Percentiles rank a stretch among this genome's conserved stretches.
phyloP scores from a whole-genome alignment of 768 basidiomycete genomes.

The Gelatoporia subvermispora region DNA sequence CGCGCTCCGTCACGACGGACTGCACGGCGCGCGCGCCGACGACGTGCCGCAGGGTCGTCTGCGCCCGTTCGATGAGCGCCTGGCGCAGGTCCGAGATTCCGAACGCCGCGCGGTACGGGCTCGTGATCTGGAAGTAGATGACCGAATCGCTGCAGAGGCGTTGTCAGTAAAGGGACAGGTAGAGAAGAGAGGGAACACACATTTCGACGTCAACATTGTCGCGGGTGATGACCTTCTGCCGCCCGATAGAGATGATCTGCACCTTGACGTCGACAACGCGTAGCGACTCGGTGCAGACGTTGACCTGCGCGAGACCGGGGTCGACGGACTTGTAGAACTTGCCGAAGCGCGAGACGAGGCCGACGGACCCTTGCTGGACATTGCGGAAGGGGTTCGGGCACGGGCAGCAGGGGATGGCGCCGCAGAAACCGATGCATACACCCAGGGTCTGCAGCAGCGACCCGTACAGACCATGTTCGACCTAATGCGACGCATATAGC shows the following conservation, averaged over 20 bases:
- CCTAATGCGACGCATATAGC: constrained; percentile 26
- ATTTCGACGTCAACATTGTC: constrained; percentile 96
- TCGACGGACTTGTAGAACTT: constrained; percentile 96
- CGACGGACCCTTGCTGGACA: constrained; percentile 88
- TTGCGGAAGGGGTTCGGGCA: constrained; percentile 81
- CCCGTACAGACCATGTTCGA: constrained; percentile 84
- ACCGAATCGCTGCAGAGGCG: constrained; percentile 68
- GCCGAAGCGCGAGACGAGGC: constrained; percentile 89
- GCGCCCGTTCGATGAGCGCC: constrained; percentile 78
- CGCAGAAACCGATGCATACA: constrained; percentile 55
- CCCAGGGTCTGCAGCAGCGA: constrained; percentile 75
- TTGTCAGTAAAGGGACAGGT: constrained; percentile 7
- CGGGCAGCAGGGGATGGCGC: constrained; percentile 82
- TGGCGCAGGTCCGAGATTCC: constrained; percentile 87
- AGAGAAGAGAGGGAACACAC: constrained; percentile 36
- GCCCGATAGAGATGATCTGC: constrained; percentile 84
- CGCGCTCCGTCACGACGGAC: constrained; percentile 93
- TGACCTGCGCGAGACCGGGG: constrained; percentile 87
- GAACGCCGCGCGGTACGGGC: constrained; percentile 91
- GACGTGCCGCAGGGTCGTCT: constrained; percentile 96
- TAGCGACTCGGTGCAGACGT: constrained; percentile 89
- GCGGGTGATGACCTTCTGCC: constrained; percentile 87
- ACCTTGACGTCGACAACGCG: constrained; percentile 92
- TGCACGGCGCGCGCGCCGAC: constrained; percentile 95
- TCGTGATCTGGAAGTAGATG: constrained; percentile 87